Conservation (phyloP, 1,284 basidiomycete species). For the Ustilago curta region DNA sequence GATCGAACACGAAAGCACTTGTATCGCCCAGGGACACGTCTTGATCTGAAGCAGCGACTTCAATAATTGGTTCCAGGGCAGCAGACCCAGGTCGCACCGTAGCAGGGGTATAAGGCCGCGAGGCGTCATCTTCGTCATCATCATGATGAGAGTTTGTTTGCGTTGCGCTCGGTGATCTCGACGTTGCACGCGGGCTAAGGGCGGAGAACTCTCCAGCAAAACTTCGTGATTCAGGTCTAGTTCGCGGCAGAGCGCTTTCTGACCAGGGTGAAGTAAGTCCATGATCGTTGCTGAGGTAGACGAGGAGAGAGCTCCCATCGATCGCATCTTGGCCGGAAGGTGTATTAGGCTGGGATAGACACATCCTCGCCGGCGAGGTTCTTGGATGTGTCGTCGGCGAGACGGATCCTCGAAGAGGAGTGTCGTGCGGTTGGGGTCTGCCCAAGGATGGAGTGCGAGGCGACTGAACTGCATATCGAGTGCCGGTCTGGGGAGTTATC, state of each 20-base stretch:
- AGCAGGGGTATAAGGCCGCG: background rate
- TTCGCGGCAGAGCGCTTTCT: slow-evolving; percentile 1
- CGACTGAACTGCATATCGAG: background rate
- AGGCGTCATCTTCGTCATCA: background rate
- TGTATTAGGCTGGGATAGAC: background rate
- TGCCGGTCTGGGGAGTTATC: too few species aligned
- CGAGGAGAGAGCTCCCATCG: slow-evolving; percentile 13
- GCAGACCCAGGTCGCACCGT: slow-evolving; percentile 11
- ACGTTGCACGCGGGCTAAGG: background rate
- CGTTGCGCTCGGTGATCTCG: background rate
- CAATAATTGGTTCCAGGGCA: slow-evolving; percentile 17
- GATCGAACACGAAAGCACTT: slow-evolving; percentile 11
- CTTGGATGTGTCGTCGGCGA: background rate
- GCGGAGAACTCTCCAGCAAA: background rate
- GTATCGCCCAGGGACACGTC: slow-evolving; percentile 9
- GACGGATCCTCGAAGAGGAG: background rate
- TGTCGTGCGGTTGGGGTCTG: background rate
- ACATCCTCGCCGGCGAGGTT: background rate
- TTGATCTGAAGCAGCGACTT: slow-evolving; percentile 14
- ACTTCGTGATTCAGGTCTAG: slow-evolving; percentile 1
- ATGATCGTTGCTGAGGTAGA: slow-evolving; percentile 1
- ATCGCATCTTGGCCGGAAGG: background rate
- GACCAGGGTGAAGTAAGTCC: background rate
- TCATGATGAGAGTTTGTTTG: background rate
- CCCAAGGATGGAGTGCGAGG: slow-evolving; percentile 1